Conservation (phyloP, 108 stramenopile species). For the Nitzschia palea region DNA sequence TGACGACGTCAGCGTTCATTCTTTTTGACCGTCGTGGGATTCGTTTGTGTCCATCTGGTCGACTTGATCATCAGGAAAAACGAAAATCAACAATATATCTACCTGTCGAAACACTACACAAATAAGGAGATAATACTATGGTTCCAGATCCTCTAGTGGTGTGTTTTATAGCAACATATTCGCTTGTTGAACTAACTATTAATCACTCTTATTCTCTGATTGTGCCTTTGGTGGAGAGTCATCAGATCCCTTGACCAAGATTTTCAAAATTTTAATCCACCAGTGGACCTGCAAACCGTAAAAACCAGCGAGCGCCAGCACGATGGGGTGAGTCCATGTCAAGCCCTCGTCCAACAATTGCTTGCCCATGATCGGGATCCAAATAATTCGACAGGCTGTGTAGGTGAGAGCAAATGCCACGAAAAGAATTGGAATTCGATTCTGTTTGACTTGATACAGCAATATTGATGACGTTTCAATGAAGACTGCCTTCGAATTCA, state of each 20-base stretch:
- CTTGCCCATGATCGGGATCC: constrained; percentile 39
- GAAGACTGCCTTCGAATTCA: constrained; percentile 38
- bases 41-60: no score
- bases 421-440: constrained; percentile 35
- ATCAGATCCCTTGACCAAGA: constrained; percentile 15
- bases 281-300: constrained; percentile 26
- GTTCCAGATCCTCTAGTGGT: no score
- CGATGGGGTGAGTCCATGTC: constrained; percentile 5
- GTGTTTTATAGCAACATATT: no score
- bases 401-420: constrained; percentile 34
- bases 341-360: constrained; percentile 16
- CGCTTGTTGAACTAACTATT: no score
- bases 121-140: no score
- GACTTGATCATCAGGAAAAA: no score
- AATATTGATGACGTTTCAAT: constrained; percentile 31
- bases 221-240: no score
- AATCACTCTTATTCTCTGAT: no score
- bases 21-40: no score
- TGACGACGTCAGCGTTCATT: no score
- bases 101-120: no score
- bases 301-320: constrained; percentile 16
- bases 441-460: constrained; percentile 26
- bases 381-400: constrained; percentile 47
- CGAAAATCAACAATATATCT: no score
- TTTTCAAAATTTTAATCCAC: constrained; percentile 34